Conservation (phyloP, 768 basidiomycete species). For the Phaffia tasmanica region DNA sequence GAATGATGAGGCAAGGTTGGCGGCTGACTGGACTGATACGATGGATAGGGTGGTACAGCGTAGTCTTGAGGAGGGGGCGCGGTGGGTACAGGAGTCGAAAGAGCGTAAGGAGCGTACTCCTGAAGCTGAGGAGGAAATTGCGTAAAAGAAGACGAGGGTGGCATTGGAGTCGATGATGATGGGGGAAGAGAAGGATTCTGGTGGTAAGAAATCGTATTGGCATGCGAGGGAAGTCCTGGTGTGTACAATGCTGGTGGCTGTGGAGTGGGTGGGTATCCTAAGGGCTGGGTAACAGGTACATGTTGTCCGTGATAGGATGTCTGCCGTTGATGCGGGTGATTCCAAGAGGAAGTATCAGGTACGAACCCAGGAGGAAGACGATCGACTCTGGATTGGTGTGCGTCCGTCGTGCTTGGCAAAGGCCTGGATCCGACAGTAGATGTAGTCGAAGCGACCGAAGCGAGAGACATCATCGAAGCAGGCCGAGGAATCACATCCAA, state of each 20-base stretch:
- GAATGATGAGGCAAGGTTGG: conserved; percentile 10
- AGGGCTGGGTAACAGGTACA: not conserved
- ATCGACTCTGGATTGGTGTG: not conserved
- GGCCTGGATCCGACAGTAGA: not conserved
- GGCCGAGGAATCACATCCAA: conserved; percentile 4
- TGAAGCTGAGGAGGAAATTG: not conserved
- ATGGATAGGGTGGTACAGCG: not conserved
- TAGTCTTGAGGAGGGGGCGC: conserved; percentile 8
- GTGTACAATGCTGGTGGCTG: not conserved
- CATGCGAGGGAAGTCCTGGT: not conserved
- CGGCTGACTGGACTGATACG: conserved; percentile 6
- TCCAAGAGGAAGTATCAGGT: not conserved
- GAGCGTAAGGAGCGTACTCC: not conserved
- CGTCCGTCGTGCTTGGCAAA: not conserved
- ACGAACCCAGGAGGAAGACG: not conserved
- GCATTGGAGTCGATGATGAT: not conserved
- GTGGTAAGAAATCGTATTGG: not conserved
- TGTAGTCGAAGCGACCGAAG: not conserved
- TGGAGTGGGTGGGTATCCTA: not conserved
- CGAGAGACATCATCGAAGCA: conserved; percentile 12
- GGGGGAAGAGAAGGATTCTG: not conserved
- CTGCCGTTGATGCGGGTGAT: conserved; percentile 1
- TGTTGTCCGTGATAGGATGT: conserved; percentile 1
- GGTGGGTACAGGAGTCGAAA: not conserved
- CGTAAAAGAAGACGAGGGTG: not conserved